Conservation (phyloP, 2,329 filamentous ascomycete genomes). For the Pestalotiopsis sp. region DNA sequence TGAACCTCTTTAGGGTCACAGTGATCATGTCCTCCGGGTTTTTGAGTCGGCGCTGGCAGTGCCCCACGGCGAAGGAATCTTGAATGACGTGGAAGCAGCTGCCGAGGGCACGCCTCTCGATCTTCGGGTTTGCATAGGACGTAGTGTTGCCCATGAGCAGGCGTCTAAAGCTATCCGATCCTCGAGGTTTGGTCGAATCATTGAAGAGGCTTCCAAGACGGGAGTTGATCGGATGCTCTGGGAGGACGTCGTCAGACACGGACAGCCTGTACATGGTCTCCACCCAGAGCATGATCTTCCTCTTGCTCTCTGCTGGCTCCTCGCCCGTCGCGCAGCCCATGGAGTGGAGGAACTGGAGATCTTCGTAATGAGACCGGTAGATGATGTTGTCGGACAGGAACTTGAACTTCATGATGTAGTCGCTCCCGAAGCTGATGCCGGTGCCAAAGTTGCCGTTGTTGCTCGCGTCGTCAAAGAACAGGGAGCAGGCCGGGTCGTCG, state of each 20-base stretch:
- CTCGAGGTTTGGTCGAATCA: neutral
- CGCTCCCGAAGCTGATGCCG: neutral
- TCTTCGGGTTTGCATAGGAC: conserved; percentile 2
- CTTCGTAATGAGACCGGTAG: conserved; percentile 16
- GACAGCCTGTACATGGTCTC: conserved; percentile 2
- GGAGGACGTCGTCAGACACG: neutral
- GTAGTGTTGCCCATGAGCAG: conserved; percentile 2
- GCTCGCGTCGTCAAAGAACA: neutral
- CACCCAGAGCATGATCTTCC: neutral
- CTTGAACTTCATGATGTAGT: neutral
- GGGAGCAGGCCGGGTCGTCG: neutral
- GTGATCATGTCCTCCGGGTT: neutral
- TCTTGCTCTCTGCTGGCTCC: conserved; percentile 6
- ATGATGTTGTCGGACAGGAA: conserved; percentile 3
- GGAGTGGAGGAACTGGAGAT: conserved; percentile 17
- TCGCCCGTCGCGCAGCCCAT: conserved; percentile 14
- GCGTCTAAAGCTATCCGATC: neutral
- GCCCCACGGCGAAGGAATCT: conserved; percentile 19
- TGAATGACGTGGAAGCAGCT: conserved; percentile 18
- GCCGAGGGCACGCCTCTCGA: conserved; percentile 15
- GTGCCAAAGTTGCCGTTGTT: neutral
- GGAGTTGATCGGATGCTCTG: neutral
- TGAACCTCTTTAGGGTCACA: neutral
- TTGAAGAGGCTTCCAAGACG: neutral
- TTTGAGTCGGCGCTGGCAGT: conserved; percentile 12